Evolutionary conservation across 306 rosid genomes (phyloP), one percentile per base, ranked within the genome.

Genomic region (Cucurbita moschata): DNA sequence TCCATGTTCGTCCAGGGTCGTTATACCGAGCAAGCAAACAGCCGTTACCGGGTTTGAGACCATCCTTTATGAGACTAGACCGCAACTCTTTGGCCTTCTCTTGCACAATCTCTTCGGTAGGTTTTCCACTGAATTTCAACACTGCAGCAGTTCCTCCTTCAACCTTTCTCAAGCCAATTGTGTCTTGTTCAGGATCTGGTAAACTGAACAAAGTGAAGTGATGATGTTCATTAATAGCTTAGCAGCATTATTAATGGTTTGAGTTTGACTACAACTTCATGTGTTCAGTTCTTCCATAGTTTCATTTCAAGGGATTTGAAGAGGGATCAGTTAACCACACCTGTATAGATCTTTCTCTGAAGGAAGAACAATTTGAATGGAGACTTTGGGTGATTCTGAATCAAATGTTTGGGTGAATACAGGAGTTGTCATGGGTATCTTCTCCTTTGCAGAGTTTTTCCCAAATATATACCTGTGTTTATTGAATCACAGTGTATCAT

Each of bases 11-110:
- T 74, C 93, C 93, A 5, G 99, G 97, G 82, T 94, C 97, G 50
- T 91, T 94, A 88, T 94, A 94, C 55, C 99, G 92, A 73, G 99
- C 99, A 72, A 94, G 85, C 86, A 89, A 86, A 84, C 92, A 91
- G 58, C 95, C 96, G 2, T 39, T 38, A 82, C 69, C 86, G 37
- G 96, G 92, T 79, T 86, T 89, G 35, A 89, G 89, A 46, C 95
- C 91, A 61, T 89, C 88, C 69, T 71, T 79, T 61, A 83, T 70
- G 60, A 89, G 86, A 66, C 77, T 76, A 42, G 81, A 72, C 7
- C 88, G 90, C 46, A 94, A 81, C 1, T 10, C 58, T 78, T 80
- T 84, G 81, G 84, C 97, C 78, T 86, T 85, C 67, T 85, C 82
- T 10, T 49, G 66, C 65, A 86, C 97, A 39, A 53, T 51, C 18